These are phyloP conservation scores for Rhododendron williamsianum DNA, from an alignment of 148 eudicot species.

Conservation along the genomic window DNA sequence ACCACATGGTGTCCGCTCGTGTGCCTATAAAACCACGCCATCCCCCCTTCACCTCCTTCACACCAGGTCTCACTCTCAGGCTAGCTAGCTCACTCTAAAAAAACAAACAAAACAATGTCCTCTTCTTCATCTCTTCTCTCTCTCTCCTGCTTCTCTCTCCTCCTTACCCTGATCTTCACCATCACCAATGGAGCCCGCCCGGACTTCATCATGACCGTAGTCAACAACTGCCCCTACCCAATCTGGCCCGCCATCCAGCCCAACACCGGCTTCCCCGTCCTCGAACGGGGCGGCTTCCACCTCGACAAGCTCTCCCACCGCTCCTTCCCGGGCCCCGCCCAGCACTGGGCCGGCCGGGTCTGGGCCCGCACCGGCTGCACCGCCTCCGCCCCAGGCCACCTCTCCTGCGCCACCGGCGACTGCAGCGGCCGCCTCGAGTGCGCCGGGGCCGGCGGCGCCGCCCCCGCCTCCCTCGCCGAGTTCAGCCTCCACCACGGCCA, in stretches of 20 bases:
- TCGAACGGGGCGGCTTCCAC: slow-evolving; percentile 73
- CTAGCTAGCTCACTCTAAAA: not conserved
- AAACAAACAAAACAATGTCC: not conserved
- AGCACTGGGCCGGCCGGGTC: slow-evolving; percentile 90
- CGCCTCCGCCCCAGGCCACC: slow-evolving; percentile 22
- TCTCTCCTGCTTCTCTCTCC: slow-evolving; percentile 20
- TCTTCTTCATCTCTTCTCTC: slow-evolving; percentile 21
- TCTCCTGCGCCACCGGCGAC: slow-evolving; percentile 85
- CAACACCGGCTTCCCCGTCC: slow-evolving; percentile 67
- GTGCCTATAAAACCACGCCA: not conserved
- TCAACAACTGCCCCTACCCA: slow-evolving; percentile 93
- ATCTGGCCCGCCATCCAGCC: slow-evolving; percentile 96
- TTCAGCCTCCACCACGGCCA: slow-evolving; percentile 73
- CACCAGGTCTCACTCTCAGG: not conserved
- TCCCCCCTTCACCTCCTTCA: not conserved
- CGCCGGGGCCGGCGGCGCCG: slow-evolving; percentile 61
- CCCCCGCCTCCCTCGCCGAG: slow-evolving; percentile 85
- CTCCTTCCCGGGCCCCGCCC: slow-evolving; percentile 80
- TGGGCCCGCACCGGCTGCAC: slow-evolving; percentile 82
- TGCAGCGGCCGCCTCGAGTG: slow-evolving; percentile 74
- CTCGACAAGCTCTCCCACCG: slow-evolving; percentile 70
- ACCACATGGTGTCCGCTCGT: too few relatives aligned
- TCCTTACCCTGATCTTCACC: slow-evolving; percentile 23
- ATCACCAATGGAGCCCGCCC: slow-evolving; percentile 32
- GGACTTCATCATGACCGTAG: slow-evolving; percentile 53